Conservation (phyloP, 352 stramenopile species). For the Pelagophyceae sp. region DNA sequence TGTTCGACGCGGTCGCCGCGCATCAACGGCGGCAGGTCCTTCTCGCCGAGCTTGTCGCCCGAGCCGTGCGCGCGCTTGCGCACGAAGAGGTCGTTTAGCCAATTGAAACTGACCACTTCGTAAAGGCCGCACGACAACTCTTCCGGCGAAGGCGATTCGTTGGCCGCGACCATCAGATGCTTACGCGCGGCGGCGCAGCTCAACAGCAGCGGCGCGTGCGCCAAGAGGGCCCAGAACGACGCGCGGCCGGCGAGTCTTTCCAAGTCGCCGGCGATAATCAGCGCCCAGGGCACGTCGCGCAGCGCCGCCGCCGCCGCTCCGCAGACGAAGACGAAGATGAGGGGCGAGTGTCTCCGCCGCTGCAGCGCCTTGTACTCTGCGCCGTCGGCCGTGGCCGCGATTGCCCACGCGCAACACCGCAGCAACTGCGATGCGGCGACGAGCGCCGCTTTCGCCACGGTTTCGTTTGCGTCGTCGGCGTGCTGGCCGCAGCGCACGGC, state of each 20-base stretch:
- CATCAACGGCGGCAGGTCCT: neutral
- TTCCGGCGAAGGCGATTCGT: neutral
- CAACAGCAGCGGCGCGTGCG: neutral
- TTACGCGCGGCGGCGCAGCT: neutral
- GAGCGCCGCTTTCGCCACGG: neutral
- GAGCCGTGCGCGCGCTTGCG: neutral
- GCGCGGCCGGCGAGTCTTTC: neutral
- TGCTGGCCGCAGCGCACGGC: neutral
- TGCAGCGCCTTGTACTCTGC: neutral
- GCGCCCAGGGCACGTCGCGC: neutral
- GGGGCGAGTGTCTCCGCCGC: neutral
- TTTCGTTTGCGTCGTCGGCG: neutral
- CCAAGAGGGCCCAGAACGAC: neutral
- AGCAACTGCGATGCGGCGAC: no score
- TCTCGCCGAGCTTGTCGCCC: neutral
- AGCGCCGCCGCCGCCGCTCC: neutral
- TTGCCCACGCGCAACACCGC: no score
- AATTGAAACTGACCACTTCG: slow-evolving; percentile 1
- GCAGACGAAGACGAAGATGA: neutral
- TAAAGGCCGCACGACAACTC: neutral
- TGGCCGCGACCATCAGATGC: neutral
- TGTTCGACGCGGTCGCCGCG: neutral
- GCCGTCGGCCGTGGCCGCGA: neutral
- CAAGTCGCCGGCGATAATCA: neutral
- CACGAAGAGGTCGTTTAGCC: neutral